Evolutionary conservation across 129 eudicot genomes (phyloP).

Genomic region (Flaveria sonorensis): DNA sequence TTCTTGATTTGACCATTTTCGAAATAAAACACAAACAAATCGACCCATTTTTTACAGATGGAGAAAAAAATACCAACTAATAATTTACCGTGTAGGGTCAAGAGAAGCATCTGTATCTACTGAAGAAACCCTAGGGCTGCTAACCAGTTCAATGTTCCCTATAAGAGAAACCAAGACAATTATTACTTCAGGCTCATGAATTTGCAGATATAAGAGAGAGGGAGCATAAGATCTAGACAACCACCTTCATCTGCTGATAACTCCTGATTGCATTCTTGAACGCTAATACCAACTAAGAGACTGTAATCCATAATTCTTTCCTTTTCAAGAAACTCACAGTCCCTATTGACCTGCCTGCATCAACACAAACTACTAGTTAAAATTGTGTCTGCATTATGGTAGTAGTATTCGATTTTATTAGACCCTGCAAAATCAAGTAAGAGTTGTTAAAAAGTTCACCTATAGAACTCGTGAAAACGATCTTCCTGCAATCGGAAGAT

Average conservation of each 20-base stretch:
- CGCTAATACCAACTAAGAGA: conserved; percentile 80
- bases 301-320: conserved; percentile 97
- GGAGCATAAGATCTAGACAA: conserved; percentile 40
- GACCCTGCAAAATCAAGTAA: not conserved
- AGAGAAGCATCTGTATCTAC: conserved; percentile 42
- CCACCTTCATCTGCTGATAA: conserved; percentile 38
- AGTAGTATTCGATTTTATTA: not conserved
- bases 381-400: not conserved
- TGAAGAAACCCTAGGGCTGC: conserved; percentile 52
- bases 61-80: not conserved
- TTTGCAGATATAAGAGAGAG: not conserved
- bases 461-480: conserved; percentile 87
- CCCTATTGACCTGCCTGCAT: conserved; percentile 79
- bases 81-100: conserved; percentile 45
- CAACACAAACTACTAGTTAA: conserved; percentile 19
- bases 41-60: not conserved
- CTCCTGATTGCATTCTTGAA: conserved; percentile 54
- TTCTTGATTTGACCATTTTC: not conserved
- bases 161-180: conserved; percentile 6
- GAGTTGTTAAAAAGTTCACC: conserved; percentile 44
- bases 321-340: conserved; percentile 75
- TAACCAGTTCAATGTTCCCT: conserved; percentile 43
- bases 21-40: not conserved
- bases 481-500: conserved; percentile 70
- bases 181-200: conserved; percentile 12